Conservation (phyloP, 2,329 filamentous ascomycete species). For the Aspergillus puulaauensis region DNA sequence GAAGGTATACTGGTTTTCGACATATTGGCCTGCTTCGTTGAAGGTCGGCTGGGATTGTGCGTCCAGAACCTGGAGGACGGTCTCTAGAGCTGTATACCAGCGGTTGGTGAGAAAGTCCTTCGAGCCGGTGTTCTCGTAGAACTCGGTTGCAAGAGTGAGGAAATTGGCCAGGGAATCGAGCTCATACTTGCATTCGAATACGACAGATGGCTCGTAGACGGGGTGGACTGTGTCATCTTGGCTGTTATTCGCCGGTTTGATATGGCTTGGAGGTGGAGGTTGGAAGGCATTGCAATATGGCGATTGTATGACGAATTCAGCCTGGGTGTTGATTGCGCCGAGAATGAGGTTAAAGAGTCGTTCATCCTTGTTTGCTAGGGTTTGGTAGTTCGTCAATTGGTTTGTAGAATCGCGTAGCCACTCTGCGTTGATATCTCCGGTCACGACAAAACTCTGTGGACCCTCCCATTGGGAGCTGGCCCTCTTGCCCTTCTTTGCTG, state of each 20-base stretch:
- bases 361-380: slow-evolving; percentile 76
- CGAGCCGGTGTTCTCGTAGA: slow-evolving; percentile 75
- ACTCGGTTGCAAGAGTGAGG: slow-evolving; percentile 80
- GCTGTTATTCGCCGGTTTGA: slow-evolving; percentile 71
- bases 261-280: slow-evolving; percentile 78
- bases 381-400: slow-evolving; percentile 86
- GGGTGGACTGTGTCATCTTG: slow-evolving; percentile 85
- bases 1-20: slow-evolving; percentile 82
- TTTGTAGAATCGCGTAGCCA: slow-evolving; percentile 94
- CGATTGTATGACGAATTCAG: slow-evolving; percentile 89
- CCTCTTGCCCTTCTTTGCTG: slow-evolving; percentile 34
- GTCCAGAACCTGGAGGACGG: slow-evolving; percentile 69
- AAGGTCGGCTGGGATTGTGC: slow-evolving; percentile 83
- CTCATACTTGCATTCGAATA: slow-evolving; percentile 99
- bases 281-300: slow-evolving; percentile 99
- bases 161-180: slow-evolving; percentile 94
- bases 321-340: slow-evolving; percentile 93
- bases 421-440: slow-evolving; percentile 88
- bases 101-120: slow-evolving; percentile 74
- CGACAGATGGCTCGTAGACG: slow-evolving; percentile 74
- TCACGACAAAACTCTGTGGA: slow-evolving; percentile 88
- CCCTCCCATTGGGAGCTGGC: slow-evolving; percentile 73
- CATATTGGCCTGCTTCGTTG: slow-evolving; percentile 64
- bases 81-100: slow-evolving; percentile 77
- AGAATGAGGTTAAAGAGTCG: slow-evolving; percentile 77